Conservation (phyloP, 169 alveolate species). For the Plasmodium fragile region DNA sequence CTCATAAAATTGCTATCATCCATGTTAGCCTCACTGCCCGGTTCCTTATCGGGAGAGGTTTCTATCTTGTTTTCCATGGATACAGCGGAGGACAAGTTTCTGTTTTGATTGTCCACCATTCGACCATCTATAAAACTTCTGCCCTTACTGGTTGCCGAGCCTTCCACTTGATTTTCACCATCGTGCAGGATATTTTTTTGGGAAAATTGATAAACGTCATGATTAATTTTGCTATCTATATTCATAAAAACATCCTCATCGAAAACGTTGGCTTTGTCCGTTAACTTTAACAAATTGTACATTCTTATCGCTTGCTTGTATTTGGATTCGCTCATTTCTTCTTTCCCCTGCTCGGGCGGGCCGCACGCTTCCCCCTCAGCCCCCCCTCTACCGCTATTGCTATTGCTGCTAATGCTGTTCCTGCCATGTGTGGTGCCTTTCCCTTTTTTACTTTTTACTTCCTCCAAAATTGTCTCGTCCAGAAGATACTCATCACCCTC, state of each 20-base stretch:
- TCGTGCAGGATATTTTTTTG: conserved; percentile 32
- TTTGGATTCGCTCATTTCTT: conserved; percentile 69
- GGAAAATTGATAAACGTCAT: conserved; percentile 56
- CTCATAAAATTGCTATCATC: conserved; percentile 39
- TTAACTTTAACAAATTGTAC: conserved; percentile 55
- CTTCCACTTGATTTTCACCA: not conserved
- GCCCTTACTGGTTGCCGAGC: not conserved
- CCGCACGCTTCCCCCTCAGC: not conserved
- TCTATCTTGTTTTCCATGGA: not conserved
- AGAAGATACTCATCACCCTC: conserved; percentile 57
- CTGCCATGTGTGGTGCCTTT: not conserved
- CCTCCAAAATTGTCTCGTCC: conserved; percentile 54
- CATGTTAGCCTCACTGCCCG: not conserved
- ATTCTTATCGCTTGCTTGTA: conserved; percentile 72
- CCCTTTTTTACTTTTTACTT: conserved; percentile 36
- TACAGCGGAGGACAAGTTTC: not conserved
- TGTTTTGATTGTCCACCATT: not conserved
- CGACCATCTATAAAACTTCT: not conserved
- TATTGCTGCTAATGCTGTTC: not conserved
- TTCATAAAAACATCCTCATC: conserved; percentile 76
- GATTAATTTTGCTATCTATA: conserved; percentile 73
- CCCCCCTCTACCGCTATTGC: not conserved
- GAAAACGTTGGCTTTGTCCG: conserved; percentile 43
- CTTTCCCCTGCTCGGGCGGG: conserved; percentile 2
- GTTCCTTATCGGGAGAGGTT: not conserved